phyloP scores from a whole-genome alignment of 140 eudicot species.

The Bidens hawaiensis region DNA sequence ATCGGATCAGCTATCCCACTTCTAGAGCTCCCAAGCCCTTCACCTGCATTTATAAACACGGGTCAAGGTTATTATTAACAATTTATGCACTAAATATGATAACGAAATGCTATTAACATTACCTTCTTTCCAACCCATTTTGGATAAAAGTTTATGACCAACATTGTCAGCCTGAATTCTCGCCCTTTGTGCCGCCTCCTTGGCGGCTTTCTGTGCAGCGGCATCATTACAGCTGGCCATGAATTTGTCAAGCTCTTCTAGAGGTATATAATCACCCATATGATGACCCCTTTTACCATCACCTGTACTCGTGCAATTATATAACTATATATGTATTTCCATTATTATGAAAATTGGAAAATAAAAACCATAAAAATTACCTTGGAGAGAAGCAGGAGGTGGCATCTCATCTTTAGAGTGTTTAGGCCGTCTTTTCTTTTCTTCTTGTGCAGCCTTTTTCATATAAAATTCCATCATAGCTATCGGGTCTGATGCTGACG shows the following conservation, averaged over 20 bases:
- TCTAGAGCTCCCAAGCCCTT: conserved; percentile 78
- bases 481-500: conserved; percentile 62
- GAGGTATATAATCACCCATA: conserved; percentile 86
- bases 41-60: conserved; percentile 46
- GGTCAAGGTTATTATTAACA: background rate
- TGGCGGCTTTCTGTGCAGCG: conserved; percentile 54
- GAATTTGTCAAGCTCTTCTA: conserved; percentile 69
- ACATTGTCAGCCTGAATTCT: conserved; percentile 79
- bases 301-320: conserved; percentile 24
- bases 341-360: background rate
- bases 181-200: conserved; percentile 53
- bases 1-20: conserved; percentile 81
- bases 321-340: background rate
- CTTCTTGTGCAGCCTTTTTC: conserved; percentile 84
- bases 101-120: background rate
- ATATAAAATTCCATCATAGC: conserved; percentile 87
- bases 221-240: conserved; percentile 65
- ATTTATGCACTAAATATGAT: background rate
- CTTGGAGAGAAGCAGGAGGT: conserved; percentile 83
- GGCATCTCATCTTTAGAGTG: conserved; percentile 83
- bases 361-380: conserved; percentile 34
- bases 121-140: conserved; percentile 98
- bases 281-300: conserved; percentile 70
- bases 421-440: conserved; percentile 58
- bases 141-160: conserved; percentile 72